Base-by-base conservation (phyloP, 2,329 filamentous ascomycete genomes). In the Ceratocystis albifundus region DNA sequence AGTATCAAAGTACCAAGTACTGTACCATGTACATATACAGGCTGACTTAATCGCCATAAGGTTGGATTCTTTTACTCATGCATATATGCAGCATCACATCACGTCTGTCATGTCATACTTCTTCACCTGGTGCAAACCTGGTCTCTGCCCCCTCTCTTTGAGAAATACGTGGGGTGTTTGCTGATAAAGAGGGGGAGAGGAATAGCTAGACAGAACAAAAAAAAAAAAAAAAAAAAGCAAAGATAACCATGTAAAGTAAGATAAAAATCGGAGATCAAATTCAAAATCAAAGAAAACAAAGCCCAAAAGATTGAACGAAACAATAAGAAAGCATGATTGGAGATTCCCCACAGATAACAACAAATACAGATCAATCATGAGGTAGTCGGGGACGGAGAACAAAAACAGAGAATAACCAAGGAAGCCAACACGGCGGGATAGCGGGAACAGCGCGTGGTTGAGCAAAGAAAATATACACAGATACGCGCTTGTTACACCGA, bases 361-460 rank as follows among this genome's bases (percentile, higher is more conserved):
- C 61, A 36, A 62, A 62, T 22, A 50, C 48, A 50, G 25, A 50
- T 50, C 48, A 25, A 50, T 22, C 48, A 53, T 22, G 10, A 28
- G n/a, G 20, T 12, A 28, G 25, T 20, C 15, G 46, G n/a, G 3
- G 44, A 59, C 7, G 28, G 12, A 53, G 17, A 53, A 28, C 20
- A 53, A 53, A 32, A 36, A 65, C 45, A 50, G 28, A 45, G 36
- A 10, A 50, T n/a, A 55, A 25, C 50, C 50, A 61, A 62, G 25
- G 20, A 20, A 59, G 17, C 55, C 17, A 50, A 20, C 15, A 41
- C 36, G 36, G 30, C 6, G 36, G 12, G 36, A 41, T 32, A 32
- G 30, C 30, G 6, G 30, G 30, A 7, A 32, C 6, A 2, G 46
- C 20, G 46, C 46, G 46, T 48, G 15, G 22, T 10, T 53, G 48